Evolutionary conservation across 805 yeast species (phyloP), one percentile per base, ranked within the genome.

Genomic region (Saccharomycopsis oosterbeekiorum): DNA sequence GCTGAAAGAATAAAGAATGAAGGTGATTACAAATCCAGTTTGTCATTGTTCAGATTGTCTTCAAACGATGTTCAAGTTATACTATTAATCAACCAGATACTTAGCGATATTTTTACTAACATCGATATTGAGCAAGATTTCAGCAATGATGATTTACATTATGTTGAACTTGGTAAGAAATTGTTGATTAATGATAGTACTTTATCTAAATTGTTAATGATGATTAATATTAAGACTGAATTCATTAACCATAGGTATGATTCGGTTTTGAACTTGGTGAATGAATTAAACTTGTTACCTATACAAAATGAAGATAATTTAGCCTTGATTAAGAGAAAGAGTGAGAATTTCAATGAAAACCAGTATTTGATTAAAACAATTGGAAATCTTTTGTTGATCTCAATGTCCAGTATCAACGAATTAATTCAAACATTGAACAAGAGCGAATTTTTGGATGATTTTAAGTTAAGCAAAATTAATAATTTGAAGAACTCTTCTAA

Each of bases 1-100:
- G 97, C 97, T 2, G 79, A 79, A 54, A 84, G 83, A 66, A 96
- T 97, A 15, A 94, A 89, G 68, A 94, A 89, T 67, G 98, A 92
- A 68, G 97, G 97, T 8, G 80, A 96, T 69, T 79, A 84, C 14
- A 83, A 86, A 64, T 98, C 94, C 69, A 89, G 97, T 19, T 80
- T 94, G 64, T 76, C 89, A 61, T 78, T 94, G 60, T 93, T 89
- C 70, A 97, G 92, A 73, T 80, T 93, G 65, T 84, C 96, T 56
- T 96, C 89, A 73, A 96, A 92, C 67, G 87, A 87, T 71, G 87
- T 88, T 69, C 84, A 87, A 37, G 97, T 90, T 14, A 80, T 93
- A 9, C 72, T 80, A 1, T 80, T 90, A 62, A 82, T 91, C 65
- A 91, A 89, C 74, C 80, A 84, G 67, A 74, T 89, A 37, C 75